Base-by-base conservation (phyloP, 192 early-diverging fungal genomes). In the Coemansia sp. region DNA sequence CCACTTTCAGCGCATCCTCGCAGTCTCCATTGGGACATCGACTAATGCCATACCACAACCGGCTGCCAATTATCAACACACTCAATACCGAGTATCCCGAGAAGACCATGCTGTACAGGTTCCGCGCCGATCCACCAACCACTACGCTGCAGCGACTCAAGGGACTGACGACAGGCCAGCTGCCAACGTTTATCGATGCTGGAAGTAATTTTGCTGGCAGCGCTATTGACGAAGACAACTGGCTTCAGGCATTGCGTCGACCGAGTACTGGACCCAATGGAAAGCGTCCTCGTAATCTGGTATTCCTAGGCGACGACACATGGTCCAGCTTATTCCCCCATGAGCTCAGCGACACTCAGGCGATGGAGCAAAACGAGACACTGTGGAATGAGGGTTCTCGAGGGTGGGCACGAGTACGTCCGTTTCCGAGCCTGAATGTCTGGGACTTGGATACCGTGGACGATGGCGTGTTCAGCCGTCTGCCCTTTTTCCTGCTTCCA, bases 371-470 rank as follows among this genome's bases (percentile, higher is more conserved):
- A 35, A 71, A 74, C 57, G 62, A 46, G n/a, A 73, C 68, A 4
- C 14, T 28, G 39, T 52, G 52, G 46, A 46, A 57, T 0, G 17
- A 37, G 38, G 73, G 16, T 3, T 11, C 13, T 17, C 38, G 50
- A 26, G 75, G 71, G 17, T 82, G 80, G 80, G 89, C 88, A 4
- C 89, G 87, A 2, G 86, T 87, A 0, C 89, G 87, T 0, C 90
- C 91, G 14, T 91, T 88, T 62, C 88, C 88, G 7, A 87, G 89
- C 50, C 86, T 91, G 35, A 77, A 91, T 57, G 94, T 97, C 9
- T 91, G 91, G 80, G 97, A 99, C 75, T 82, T 99, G 62, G 88
- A 99, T 66, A 95, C 94, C 0, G 92, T 99, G 6, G 97, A 99
- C 75, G 89, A 95, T 60, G 92, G 91, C 5, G 89, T 96, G 37